Evolutionary conservation across 148 eudicot genomes (phyloP), one percentile per base, ranked within the genome.

Genomic region (Silene uniflora): DNA sequence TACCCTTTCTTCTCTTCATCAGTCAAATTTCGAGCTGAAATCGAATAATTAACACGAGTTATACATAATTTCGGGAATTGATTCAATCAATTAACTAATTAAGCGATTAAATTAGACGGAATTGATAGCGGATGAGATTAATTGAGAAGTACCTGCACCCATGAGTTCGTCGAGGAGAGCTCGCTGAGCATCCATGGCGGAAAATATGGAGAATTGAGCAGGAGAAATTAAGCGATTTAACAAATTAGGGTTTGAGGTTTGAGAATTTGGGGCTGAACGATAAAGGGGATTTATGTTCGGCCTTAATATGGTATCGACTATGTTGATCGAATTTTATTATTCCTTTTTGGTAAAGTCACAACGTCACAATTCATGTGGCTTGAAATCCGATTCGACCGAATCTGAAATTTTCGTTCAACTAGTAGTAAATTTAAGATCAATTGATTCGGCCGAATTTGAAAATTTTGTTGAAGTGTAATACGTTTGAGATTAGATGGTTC

Each of bases 121-220:
- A 35, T 3, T 49, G n/a, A 62, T 52, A 22, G 16, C 25, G 35
- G 35, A 17, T 3, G 56, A 52, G 56, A 52, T 11, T 52, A 69
- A 67, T 10, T 42, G 58, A 25, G 22, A 14, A 29, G 69, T 76
- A 92, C 98, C 98, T 88, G 98, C 71, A 58, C 99, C 99, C 97
- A 95, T 92, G 76, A 95, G 97, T 89, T 92, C 99, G 61, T 95
- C 99, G 55, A 95, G 94, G 82, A 95, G 88, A 83, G 99, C 99
- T 82, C 99, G 84, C 78, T 95, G 99, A 21, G 99, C 99, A 75
- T 95, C 99, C 99, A 95, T 95, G 74, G 81, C 67, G 71, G 75
- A 77, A 75, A 24, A 11, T 22, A 21, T 29, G 56, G n/a, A 52
- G 56, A 52, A 52, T 13, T 52, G 56, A 16, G 16, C 10, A 39